These are phyloP conservation scores for Soucietia sequanensis DNA, from an alignment of 805 yeast species.

Conservation along the genomic window DNA sequence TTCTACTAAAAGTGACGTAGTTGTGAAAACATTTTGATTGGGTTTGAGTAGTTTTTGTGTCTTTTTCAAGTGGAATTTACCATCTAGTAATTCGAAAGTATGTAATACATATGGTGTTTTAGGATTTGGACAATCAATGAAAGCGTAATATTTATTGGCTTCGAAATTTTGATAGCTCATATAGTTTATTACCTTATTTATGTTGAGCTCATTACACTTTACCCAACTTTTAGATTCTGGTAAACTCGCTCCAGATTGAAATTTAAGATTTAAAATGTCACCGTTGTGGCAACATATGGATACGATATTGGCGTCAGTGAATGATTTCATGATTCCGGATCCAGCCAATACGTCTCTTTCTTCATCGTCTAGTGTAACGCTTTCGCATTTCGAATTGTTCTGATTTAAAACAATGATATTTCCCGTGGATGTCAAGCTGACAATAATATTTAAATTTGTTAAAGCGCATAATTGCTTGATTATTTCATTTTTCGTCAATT, in stretches of 20 bases:
- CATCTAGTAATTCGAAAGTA: slow-evolving; percentile 24
- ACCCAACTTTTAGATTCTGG: slow-evolving; percentile 26
- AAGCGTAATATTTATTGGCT: slow-evolving; percentile 27
- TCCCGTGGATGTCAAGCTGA: slow-evolving; percentile 62
- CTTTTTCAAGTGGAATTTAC: slow-evolving; percentile 20
- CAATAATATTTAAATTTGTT: slow-evolving; percentile 34
- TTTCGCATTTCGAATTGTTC: slow-evolving; percentile 21
- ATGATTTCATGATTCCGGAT: slow-evolving; percentile 44
- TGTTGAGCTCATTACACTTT: slow-evolving; percentile 17
- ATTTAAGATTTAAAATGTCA: slow-evolving; percentile 38
- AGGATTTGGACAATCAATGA: slow-evolving; percentile 71
- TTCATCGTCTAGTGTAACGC: slow-evolving; percentile 9
- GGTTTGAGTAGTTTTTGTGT: slow-evolving; percentile 35
- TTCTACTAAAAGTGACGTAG: slow-evolving; percentile 56
- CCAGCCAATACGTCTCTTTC: slow-evolving; percentile 26
- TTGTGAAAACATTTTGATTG: slow-evolving; percentile 47
- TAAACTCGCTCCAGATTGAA: slow-evolving; percentile 7
- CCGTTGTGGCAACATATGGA: slow-evolving; percentile 35
- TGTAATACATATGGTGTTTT: slow-evolving; percentile 49
- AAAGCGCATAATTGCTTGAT: slow-evolving; percentile 61
- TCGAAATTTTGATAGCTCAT: slow-evolving; percentile 26
- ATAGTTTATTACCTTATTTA: slow-evolving; percentile 52
- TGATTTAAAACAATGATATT: slow-evolving; percentile 38
- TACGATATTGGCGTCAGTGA: slow-evolving; percentile 28
- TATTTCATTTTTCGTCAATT: slow-evolving; percentile 47